Evolutionary conservation across 495 filamentous ascomycete genomes (phyloP).

Genomic region (Annulohypoxylon bovei): DNA sequence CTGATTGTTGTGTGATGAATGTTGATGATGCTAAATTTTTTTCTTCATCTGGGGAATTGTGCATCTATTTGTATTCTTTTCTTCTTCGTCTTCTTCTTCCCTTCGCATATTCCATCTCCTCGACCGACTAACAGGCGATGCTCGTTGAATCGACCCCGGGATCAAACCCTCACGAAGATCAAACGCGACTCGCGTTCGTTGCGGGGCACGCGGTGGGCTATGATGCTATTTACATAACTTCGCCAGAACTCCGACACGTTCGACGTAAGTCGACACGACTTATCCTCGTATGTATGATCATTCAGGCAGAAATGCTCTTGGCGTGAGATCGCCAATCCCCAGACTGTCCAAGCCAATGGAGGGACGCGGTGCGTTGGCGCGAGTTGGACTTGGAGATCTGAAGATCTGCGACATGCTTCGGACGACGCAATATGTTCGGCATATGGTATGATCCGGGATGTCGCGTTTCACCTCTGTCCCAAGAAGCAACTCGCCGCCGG

Average conservation of each 20-base stretch:
- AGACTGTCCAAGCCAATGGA: constrained; percentile 31
- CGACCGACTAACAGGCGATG: constrained; percentile 18
- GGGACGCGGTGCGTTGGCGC: neutral
- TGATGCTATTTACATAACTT: neutral
- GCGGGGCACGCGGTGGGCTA: neutral
- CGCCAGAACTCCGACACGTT: neutral
- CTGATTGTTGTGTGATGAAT: constrained; percentile 1
- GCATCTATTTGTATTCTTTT: constrained; percentile 32
- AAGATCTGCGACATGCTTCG: constrained; percentile 36
- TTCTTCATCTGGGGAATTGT: neutral
- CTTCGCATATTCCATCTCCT: constrained; percentile 8
- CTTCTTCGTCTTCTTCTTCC: neutral
- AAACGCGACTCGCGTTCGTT: constrained; percentile 20
- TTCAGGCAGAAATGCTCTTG: constrained; percentile 15
- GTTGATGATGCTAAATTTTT: neutral
- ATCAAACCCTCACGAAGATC: constrained; percentile 24
- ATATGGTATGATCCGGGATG: neutral
- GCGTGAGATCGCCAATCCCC: constrained; percentile 36
- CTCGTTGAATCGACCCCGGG: constrained; percentile 12
- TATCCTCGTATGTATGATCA: neutral
- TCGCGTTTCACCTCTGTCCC: constrained; percentile 36
- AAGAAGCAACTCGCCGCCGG: neutral
- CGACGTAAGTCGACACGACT: constrained; percentile 17
- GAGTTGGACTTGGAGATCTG: constrained; percentile 19
- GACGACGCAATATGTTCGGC: constrained; percentile 16